Conservation (phyloP, 2,329 filamentous ascomycete species). For the Zymoseptoria brevis region DNA sequence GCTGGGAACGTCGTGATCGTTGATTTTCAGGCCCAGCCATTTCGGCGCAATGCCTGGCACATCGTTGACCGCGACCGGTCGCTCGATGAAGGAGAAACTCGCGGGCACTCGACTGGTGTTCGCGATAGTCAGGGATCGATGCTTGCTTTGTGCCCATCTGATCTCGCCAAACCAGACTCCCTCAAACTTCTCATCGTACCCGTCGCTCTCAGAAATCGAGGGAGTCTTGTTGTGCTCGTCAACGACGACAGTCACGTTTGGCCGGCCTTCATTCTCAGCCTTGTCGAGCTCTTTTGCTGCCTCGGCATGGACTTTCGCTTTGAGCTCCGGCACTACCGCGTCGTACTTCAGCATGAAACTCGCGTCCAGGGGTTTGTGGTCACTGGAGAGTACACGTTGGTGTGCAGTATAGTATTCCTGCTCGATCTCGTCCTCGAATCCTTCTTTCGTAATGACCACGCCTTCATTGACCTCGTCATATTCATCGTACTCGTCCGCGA, state of each 20-base stretch:
- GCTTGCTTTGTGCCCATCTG: conserved; percentile 58
- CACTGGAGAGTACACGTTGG: conserved; percentile 81
- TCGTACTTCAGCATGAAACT: conserved; percentile 81
- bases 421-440: conserved; percentile 47
- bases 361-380: conserved; percentile 86
- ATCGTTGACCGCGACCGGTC: conserved; percentile 46
- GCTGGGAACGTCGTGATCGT: conserved; percentile 17
- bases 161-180: conserved; percentile 74
- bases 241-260: conserved; percentile 61
- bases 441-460: conserved; percentile 50
- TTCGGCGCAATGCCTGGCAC: conserved; percentile 40
- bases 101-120: conserved; percentile 83
- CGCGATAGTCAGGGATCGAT: conserved; percentile 69
- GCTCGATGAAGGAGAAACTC: conserved; percentile 70
- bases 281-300: conserved; percentile 82
- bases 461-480: conserved; percentile 47
- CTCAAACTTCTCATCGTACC: conserved; percentile 35
- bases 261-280: conserved; percentile 82
- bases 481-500: conserved; percentile 47
- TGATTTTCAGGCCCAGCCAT: conserved; percentile 60
- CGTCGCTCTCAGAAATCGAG: conserved; percentile 7
- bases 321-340: conserved; percentile 75
- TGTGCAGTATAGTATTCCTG: conserved; percentile 75
- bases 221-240: conserved; percentile 45
- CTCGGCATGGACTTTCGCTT: conserved; percentile 74